phyloP scores from a whole-genome alignment of 805 yeast genomes.

The Millerago galiae region DNA sequence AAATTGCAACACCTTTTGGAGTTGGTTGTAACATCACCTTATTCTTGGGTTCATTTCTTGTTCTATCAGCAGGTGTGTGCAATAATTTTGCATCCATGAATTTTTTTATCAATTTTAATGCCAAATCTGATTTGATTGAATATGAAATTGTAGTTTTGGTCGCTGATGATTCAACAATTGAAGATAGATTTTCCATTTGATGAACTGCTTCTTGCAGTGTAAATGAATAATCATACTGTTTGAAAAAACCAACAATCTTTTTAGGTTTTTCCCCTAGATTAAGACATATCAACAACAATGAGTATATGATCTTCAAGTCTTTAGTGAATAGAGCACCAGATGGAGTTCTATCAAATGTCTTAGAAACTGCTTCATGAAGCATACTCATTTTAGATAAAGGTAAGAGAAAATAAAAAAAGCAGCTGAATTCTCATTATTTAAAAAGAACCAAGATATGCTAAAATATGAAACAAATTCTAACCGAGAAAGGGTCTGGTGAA shows the following conservation, averaged over 20 bases:
- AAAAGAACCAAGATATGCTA: too few species aligned
- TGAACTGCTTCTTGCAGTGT: slow-evolving; percentile 42
- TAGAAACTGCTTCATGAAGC: slow-evolving; percentile 37
- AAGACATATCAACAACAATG: slow-evolving; percentile 42
- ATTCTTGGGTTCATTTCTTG: slow-evolving; percentile 41
- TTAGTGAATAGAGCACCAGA: slow-evolving; percentile 45
- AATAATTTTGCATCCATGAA: slow-evolving; percentile 59
- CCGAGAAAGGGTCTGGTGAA: background rate
- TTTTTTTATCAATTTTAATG: slow-evolving; percentile 36
- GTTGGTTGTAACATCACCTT: slow-evolving; percentile 67
- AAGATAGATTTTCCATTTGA: slow-evolving; percentile 41
- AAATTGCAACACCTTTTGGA: slow-evolving; percentile 77
- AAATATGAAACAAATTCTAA: background rate
- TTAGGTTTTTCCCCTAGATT: slow-evolving; percentile 29
- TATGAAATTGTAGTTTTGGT: slow-evolving; percentile 53
- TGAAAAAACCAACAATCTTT: slow-evolving; percentile 21
- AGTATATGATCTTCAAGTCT: slow-evolving; percentile 56
- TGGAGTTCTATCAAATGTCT: slow-evolving; percentile 43
- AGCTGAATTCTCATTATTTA: background rate
- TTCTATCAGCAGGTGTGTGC: slow-evolving; percentile 73
- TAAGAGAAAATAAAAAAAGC: background rate
- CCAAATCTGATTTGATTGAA: slow-evolving; percentile 44
- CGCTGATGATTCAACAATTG: slow-evolving; percentile 41
- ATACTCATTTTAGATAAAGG: slow-evolving; percentile 10
- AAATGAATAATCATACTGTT: slow-evolving; percentile 37